Evolutionary conservation across 768 basidiomycete species (phyloP).

Genomic region (Phaffia australis): DNA sequence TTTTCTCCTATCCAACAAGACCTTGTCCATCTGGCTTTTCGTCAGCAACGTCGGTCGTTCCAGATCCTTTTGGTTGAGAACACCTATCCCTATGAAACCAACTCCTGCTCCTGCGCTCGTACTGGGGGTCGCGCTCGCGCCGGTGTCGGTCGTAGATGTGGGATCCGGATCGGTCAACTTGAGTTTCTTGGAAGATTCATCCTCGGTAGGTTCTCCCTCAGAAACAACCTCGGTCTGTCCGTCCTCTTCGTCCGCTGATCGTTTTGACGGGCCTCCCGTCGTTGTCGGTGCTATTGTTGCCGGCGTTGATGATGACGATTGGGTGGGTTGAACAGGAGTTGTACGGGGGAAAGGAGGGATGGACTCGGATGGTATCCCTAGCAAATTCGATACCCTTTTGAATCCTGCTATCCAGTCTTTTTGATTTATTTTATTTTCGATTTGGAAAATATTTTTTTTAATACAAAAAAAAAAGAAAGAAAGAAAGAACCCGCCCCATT

Average conservation of each 20-base stretch:
- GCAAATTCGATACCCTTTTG: too few relatives aligned
- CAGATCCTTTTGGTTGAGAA: conserved; percentile 62
- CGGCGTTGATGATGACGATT: neutral
- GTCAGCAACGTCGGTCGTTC: conserved; percentile 65
- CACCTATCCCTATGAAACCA: conserved; percentile 5
- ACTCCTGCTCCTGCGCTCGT: neutral
- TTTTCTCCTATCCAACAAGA: conserved; percentile 66
- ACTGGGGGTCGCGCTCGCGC: neutral
- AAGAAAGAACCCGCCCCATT: too few relatives aligned
- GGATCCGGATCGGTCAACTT: conserved; percentile 7
- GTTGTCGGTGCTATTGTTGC: neutral
- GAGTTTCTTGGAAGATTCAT: conserved; percentile 7
- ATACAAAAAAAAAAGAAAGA: too few relatives aligned
- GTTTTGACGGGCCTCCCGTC: conserved; percentile 3
- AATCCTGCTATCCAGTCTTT: too few relatives aligned
- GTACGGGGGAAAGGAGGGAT: too few relatives aligned
- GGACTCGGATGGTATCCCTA: too few relatives aligned
- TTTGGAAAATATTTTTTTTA: too few relatives aligned
- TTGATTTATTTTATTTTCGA: too few relatives aligned
- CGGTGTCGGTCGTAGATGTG: neutral
- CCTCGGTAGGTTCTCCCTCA: neutral
- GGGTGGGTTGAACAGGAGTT: neutral
- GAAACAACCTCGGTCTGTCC: neutral
- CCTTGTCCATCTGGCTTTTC: conserved; percentile 63
- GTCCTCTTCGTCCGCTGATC: neutral